phyloP scores from a whole-genome alignment of 768 basidiomycete species.

The Suillus bovinus region DNA sequence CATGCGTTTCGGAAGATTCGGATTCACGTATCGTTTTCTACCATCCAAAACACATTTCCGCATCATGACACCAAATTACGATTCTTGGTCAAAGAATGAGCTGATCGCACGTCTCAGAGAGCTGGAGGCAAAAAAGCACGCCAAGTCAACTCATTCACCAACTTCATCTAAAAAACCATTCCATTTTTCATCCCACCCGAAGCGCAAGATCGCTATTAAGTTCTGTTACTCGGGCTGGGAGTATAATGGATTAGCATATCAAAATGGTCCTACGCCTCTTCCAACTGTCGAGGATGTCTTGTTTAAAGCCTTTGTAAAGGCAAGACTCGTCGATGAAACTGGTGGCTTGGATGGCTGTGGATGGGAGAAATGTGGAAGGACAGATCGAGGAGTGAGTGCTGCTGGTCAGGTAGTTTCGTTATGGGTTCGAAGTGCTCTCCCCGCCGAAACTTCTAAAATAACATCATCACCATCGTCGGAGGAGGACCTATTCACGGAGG shows the following conservation, averaged over 20 bases:
- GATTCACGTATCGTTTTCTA: conserved; percentile 34
- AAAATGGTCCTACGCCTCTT: conserved; percentile 65
- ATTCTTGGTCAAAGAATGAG: conserved; percentile 63
- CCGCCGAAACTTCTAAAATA: conserved; percentile 7
- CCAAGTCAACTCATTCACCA: conserved; percentile 21
- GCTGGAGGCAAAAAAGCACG: conserved; percentile 44
- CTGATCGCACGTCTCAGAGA: conserved; percentile 64
- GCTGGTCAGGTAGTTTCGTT: conserved; percentile 92
- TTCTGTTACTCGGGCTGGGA: conserved; percentile 93
- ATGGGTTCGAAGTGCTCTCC: conserved; percentile 79
- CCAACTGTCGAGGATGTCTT: conserved; percentile 92
- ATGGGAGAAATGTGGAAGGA: conserved; percentile 91
- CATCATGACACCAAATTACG: conserved; percentile 46
- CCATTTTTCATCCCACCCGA: conserved; percentile 65
- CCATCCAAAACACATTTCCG: conserved; percentile 30
- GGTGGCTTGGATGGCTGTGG: conserved; percentile 82
- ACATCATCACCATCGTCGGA: background rate
- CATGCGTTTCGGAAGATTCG: conserved; percentile 32
- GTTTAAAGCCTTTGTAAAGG: conserved; percentile 75
- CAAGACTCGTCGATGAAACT: conserved; percentile 72
- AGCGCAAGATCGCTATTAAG: conserved; percentile 90
- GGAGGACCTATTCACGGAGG: background rate
- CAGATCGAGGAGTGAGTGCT: conserved; percentile 93
- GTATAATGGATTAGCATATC: conserved; percentile 88
- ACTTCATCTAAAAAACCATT: conserved; percentile 47